phyloP scores from a whole-genome alignment of 2,329 filamentous ascomycete genomes.

The Aspergillus aculeatus region DNA sequence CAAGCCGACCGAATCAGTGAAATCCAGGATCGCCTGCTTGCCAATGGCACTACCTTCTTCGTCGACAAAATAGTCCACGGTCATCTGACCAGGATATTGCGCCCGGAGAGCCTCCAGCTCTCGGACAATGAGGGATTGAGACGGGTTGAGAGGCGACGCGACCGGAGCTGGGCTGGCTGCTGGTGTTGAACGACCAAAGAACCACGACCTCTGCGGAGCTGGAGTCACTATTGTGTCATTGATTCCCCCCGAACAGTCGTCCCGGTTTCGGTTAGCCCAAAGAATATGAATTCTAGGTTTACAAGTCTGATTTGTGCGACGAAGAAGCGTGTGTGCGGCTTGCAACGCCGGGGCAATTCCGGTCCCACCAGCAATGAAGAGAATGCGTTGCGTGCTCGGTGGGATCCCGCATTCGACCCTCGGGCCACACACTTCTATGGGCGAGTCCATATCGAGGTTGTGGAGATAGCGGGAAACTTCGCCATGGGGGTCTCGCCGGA shows the following conservation, averaged over 20 bases:
- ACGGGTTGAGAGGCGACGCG: background rate
- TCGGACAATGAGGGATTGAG: conserved; percentile 50
- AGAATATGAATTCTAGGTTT: conserved; percentile 65
- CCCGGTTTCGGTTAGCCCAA: conserved; percentile 72
- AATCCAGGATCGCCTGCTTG: conserved; percentile 48
- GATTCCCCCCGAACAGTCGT: conserved; percentile 64
- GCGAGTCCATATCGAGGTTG: conserved; percentile 59
- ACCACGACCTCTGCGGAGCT: conserved; percentile 27
- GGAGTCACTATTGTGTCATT: conserved; percentile 46
- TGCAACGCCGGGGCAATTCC: conserved; percentile 90
- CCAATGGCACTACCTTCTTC: conserved; percentile 70
- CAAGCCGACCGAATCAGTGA: conserved; percentile 23
- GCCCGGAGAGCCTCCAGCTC: conserved; percentile 64
- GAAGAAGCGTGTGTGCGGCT: conserved; percentile 61
- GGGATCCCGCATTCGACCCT: conserved; percentile 66
- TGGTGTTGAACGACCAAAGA: conserved; percentile 29
- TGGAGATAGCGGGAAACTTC: conserved; percentile 85
- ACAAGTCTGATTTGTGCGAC: conserved; percentile 27
- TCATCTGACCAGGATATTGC: conserved; percentile 56
- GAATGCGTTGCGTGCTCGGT: conserved; percentile 56
- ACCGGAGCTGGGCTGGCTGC: conserved; percentile 4
- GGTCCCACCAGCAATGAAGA: conserved; percentile 90
- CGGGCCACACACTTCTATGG: conserved; percentile 76
- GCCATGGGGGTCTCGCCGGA: conserved; percentile 74
- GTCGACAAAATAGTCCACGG: conserved; percentile 76